Base-by-base conservation (phyloP, 768 basidiomycete genomes). In the Filobasidium wieringae region DNA sequence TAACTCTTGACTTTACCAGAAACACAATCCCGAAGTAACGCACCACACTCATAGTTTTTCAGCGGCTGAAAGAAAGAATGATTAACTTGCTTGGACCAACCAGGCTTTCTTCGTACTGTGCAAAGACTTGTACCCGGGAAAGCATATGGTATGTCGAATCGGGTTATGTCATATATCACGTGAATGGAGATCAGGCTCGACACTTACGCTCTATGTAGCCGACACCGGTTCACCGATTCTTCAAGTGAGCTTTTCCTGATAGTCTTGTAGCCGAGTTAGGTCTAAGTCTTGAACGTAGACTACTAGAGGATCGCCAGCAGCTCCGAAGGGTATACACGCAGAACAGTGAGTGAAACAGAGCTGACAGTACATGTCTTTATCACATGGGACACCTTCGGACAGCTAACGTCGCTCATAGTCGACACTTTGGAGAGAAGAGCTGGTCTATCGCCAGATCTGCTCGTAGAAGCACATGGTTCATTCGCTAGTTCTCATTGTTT, bases 401-500 rank as follows among this genome's bases (percentile, higher is more conserved):
- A 88, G 5, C 79, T 95, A 0, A 29, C 82, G 86, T 0, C 78
- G 73, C 0, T 74, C 80, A 31, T 82, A 82, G 69, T 83, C 34
- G 40, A 41, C 8, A 57, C 57, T 1, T 51, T 68, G 3, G 60
- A 61, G 36, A 30, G 30, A 1, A 43, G 34, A 7, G 37, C 49
- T 14, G 60, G 60, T 22, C 41, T 61, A 2, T 51, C 60, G 12
- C 33, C 29, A 4, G 17, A 43, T 8, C 14, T 33, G 8, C 36
- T 59, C 9, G 60, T 97, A 49, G 93, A 97, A 75, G 95, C 95
- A 0, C 95, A 99, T 67, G 95, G 93, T 2, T 91, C 87, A 64
- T 99, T 97, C 64, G 93, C 93, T 0, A 75, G 78, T 1, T 87
- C 93, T 55, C 78, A 81, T 52, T 99, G 95, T 64, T 82, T 96